Base-by-base conservation (phyloP, 768 basidiomycete genomes). In the Scleroderma bovista region DNA sequence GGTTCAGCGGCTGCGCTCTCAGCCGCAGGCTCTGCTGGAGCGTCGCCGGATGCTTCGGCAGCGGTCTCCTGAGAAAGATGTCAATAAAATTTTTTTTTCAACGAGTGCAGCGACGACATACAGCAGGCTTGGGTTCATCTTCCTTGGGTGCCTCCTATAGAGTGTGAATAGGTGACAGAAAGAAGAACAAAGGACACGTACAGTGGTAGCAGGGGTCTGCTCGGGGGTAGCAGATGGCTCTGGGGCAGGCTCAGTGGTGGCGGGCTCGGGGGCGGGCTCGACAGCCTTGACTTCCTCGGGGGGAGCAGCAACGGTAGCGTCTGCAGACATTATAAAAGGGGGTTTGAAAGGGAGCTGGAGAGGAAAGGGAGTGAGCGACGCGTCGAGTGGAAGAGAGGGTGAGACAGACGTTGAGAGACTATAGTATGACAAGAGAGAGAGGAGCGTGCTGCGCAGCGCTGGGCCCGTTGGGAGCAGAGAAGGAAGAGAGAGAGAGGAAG, bases 281-380 rank as follows among this genome's bases (percentile, higher is more conserved):
- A 55, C 53, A 16, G 63, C 69, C 70, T 77, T 77, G 51, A 72
- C 69, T 66, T 81, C 83, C 69, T 82, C 81, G 50, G 72, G 68
- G 66, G 74, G 62, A 44, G 61, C 70, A 60, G 64, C 74, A 63
- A 72, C 72, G 65, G 74, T 61, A 64, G 72, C 69, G 70, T 84
- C 86, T 62, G 85, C 79, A 77, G 89, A 90, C 88, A 93, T 91
- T 88, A 89, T 81, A 72, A 72, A 70, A 74, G 65, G 71, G 72
- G 71, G 66, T 71, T 67, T 71, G 74, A 75, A 73, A 68, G 58
- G 75, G 77, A 78, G 79, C 79, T 82, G 66, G 36, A 51, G 54
- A 23, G 39, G 50, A 52, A 52, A 56, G 57, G 57, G 57, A 44
- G 48, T 51, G n/a, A 43, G 41, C 22, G 8, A 10, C 41, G 41